Base-by-base conservation (phyloP, 2,329 filamentous ascomycete genomes). In the Paraconiothyrium brasiliense region DNA sequence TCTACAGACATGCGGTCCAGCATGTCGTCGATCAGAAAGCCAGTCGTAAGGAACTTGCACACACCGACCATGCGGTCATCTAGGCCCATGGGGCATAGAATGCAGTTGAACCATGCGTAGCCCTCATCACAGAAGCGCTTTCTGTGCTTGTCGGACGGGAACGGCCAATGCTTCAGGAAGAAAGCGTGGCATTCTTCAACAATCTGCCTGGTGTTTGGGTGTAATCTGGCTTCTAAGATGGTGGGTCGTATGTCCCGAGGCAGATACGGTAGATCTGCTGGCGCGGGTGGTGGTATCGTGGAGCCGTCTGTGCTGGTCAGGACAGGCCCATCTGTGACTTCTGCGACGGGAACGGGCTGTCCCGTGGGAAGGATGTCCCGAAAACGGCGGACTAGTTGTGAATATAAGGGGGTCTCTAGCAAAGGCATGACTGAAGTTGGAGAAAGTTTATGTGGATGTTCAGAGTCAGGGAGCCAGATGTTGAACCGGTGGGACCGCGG, bases 1-100 rank as follows among this genome's bases (percentile, higher is more conserved):
- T 54, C 51, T 5, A 54, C 35, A 8, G 51, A 54, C 51, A 54
- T 54, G 35, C 51, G 51, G 13, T 54, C 51, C 6, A 54, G 51
- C 35, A 54, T 41, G 51, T 54, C 51, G 35, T 54, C 51, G 24
- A 54, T 54, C 3, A 54, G 27, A 22, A 54, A 54, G 4, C 51
- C 51, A 1, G 51, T 54, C 4, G 51, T 54, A 3, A 54, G 35
- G 10, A 54, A 44, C 35, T 44, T 41, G 35, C 51, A 54, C 14
- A 41, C 51, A 22, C 51, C 22, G 9, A 41, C 35, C 51, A 54
- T 54, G 35, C 51, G 35, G 39, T 41, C 51, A 35, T 54, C 51
- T n/a, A 54, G 35, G 5, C 35, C 35, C 24, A 30, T 32, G 1
- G 51, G 51, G 20, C 51, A 54, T 10, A 54, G 14, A 10, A 54